Evolutionary conservation across 2,329 filamentous ascomycete species (phyloP), one percentile per base, ranked within the genome.

Genomic region (Xylariomycetidae sp.): DNA sequence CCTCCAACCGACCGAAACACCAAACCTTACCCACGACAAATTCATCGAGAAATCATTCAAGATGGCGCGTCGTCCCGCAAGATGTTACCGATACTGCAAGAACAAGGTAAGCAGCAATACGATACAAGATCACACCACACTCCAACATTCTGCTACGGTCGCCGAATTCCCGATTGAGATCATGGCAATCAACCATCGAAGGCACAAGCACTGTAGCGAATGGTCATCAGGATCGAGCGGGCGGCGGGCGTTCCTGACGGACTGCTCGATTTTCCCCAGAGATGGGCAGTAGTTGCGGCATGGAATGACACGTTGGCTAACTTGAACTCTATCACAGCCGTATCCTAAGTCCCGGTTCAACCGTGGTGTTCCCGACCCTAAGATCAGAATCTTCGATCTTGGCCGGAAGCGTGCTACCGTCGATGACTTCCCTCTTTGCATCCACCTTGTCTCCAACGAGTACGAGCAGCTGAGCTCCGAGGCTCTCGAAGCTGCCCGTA

Each of bases 31-130:
- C 54, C 61, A 67, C 62, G 68, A 65, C 66, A 67, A 63, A 58
- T 61, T 61, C 64, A 58, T 51, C 53, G 44, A 53, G 54, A 61
- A 78, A 71, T 74, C 76, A 72, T 79, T 82, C 83, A 89, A 83
- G 78, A 98, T 98, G 92, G 92, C 92, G 66, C 88, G 92, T 74
- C 88, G 92, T 85, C 92, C 92, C 66, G 92, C 92, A 66, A 86
- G 92, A 79, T 98, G 92, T 79, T 98, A 95, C 82, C 85, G 92
- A 67, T 98, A 98, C 86, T 98, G 92, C 89, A 98, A 98, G 88
- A 98, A 97, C 85, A 96, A 96, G 88, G 88, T 94, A 67, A 73
- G 84, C 31, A 17, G n/a, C n/a, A n/a, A n/a, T n/a, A n/a, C n/a
- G n/a, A n/a, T n/a, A n/a, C n/a, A n/a, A n/a, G n/a, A n/a, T n/a